These are phyloP conservation scores for Delonix regia DNA, from an alignment of 306 rosid genomes.

Conservation along the genomic window DNA sequence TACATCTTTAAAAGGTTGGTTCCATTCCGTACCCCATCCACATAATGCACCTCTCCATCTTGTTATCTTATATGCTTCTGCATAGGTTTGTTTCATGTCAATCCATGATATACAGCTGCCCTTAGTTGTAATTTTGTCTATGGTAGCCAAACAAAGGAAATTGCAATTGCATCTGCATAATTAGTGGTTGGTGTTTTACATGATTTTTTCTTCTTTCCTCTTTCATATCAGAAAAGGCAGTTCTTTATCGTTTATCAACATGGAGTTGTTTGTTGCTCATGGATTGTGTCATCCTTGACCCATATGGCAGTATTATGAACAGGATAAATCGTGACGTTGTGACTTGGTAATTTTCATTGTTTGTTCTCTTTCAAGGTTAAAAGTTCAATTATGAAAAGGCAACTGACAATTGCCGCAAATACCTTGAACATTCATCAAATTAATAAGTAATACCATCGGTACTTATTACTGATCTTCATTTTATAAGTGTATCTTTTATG, in stretches of 20 bases:
- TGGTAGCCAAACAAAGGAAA: constrained; percentile 1
- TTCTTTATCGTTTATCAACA: not conserved
- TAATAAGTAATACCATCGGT: not conserved
- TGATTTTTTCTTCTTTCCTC: not conserved
- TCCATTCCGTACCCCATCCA: constrained; percentile 18
- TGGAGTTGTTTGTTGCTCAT: not conserved
- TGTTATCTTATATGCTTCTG: constrained; percentile 28
- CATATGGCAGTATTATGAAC: not conserved
- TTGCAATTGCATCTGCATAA: constrained; percentile 6
- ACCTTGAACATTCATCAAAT: not conserved
- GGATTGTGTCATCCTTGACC: not conserved
- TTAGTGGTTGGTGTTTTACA: constrained; percentile 17
- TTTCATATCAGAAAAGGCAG: not conserved
- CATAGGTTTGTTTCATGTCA: constrained; percentile 22
- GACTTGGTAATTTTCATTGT: not conserved
- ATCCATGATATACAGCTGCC: not conserved
- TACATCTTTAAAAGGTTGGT: constrained; percentile 27
- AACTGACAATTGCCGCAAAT: not conserved
- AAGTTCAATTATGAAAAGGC: not conserved
- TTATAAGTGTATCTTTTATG: not conserved
- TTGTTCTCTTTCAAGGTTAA: not conserved
- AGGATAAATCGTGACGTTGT: not conserved
- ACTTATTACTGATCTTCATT: not conserved
- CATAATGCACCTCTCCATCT: constrained; percentile 8
- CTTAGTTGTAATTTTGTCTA: constrained; percentile 9